Percentiles rank a stretch among this genome's conserved stretches.
These are phyloP conservation scores for Lichtheimia corymbifera DNA, from an alignment of 371 early-diverging fungal genomes.

Conservation along the genomic window DNA sequence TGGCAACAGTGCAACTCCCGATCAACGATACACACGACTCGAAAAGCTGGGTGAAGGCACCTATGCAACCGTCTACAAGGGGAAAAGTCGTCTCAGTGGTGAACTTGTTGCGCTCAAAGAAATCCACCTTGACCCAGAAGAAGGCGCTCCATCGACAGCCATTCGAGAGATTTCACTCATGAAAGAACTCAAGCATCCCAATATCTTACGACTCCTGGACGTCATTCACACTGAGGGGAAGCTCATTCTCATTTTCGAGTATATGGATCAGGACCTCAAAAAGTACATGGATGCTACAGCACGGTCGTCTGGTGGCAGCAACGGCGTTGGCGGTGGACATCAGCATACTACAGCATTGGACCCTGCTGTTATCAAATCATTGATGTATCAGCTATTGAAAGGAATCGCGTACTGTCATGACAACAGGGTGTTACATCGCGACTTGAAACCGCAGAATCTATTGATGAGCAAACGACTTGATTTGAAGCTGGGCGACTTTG, in stretches of 20 bases:
- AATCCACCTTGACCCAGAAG: constrained; percentile 89
- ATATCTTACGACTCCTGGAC: constrained; percentile 92
- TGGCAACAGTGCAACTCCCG: constrained; percentile 26
- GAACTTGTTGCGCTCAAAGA: constrained; percentile 98
- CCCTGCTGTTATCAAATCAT: constrained; percentile 66
- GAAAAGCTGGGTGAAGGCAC: constrained; percentile 99
- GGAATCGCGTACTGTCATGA: constrained; percentile 96
- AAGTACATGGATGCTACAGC: constrained; percentile 88
- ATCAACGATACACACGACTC: constrained; percentile 70
- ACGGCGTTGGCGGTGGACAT: constrained; percentile 34
- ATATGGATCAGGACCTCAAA: constrained; percentile 97
- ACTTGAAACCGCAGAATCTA: constrained; percentile 96
- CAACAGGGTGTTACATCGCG: constrained; percentile 93
- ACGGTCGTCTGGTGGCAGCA: constrained; percentile 38
- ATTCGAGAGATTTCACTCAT: constrained; percentile 96
- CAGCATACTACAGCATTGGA: constrained; percentile 60
- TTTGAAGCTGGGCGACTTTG: constrained; percentile 95
- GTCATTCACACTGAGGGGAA: constrained; percentile 98
- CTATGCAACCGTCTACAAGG: constrained; percentile 99
- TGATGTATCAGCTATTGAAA: constrained; percentile 87
- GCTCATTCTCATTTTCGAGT: constrained; percentile 98
- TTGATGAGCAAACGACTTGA: constrained; percentile 87
- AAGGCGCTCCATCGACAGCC: constrained; percentile 96
- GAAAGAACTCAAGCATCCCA: constrained; percentile 90
- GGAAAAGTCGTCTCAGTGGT: constrained; percentile 80